phyloP scores from a whole-genome alignment of 2,329 filamentous ascomycete species.

The Emmonsia crescens region DNA sequence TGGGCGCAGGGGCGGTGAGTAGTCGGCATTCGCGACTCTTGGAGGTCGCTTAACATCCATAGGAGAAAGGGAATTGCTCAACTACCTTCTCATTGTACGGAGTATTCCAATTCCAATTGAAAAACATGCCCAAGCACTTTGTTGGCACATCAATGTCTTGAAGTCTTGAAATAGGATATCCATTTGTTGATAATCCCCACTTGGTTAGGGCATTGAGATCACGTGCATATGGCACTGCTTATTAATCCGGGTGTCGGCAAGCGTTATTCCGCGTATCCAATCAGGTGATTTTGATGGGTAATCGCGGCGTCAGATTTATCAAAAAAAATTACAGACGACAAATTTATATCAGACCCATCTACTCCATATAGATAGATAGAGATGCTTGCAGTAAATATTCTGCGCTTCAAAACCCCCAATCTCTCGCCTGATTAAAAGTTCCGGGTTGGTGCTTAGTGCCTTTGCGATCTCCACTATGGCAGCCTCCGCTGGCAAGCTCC shows the following conservation, averaged over 20 bases:
- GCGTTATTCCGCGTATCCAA: neutral
- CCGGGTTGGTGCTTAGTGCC: neutral
- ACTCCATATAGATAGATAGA: neutral
- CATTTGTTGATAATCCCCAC: too few relatives aligned
- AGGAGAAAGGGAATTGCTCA: too few relatives aligned
- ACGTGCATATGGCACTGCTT: neutral
- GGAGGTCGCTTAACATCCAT: too few relatives aligned
- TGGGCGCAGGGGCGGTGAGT: too few relatives aligned
- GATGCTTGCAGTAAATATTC: neutral
- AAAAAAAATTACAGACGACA: neutral
- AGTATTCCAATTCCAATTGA: too few relatives aligned
- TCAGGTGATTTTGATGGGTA: neutral
- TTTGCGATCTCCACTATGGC: slow-evolving; percentile 20
- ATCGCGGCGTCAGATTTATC: neutral
- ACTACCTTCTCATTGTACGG: too few relatives aligned
- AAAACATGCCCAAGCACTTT: too few relatives aligned
- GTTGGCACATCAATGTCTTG: too few relatives aligned
- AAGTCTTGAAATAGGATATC: too few relatives aligned
- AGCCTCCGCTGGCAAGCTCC: slow-evolving; percentile 22
- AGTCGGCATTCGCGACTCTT: too few relatives aligned
- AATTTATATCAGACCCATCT: neutral
- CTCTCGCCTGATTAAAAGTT: neutral
- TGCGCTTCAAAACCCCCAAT: neutral
- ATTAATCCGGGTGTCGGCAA: neutral
- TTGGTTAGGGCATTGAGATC: neutral